Percentiles rank a stretch among this genome's conserved stretches.
These are phyloP conservation scores for Daldinia caldariorum DNA, from an alignment of 495 filamentous ascomycete species.

Conservation along the genomic window DNA sequence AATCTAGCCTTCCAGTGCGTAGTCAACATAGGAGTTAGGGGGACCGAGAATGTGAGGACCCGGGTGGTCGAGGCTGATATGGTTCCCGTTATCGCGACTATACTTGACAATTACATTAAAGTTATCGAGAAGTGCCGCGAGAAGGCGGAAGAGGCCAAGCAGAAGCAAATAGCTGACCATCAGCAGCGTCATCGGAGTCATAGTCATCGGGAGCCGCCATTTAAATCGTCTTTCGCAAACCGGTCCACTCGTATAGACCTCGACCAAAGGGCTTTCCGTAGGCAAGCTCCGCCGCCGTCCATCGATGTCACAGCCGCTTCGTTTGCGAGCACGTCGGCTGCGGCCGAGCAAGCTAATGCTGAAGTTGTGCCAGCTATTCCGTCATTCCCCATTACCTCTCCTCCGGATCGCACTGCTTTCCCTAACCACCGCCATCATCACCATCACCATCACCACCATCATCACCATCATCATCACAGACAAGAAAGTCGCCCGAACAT, in stretches of 20 bases:
- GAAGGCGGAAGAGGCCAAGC: slow-evolving; percentile 76
- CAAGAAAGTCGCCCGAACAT: slow-evolving; percentile 69
- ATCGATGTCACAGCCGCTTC: slow-evolving; percentile 58
- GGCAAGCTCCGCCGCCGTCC: slow-evolving; percentile 58
- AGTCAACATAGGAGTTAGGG: slow-evolving; percentile 96
- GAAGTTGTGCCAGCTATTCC: slow-evolving; percentile 72
- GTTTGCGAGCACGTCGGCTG: slow-evolving; percentile 58
- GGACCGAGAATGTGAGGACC: slow-evolving; percentile 91
- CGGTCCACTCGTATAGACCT: slow-evolving; percentile 57
- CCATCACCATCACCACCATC: slow-evolving; percentile 66
- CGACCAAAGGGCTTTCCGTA: slow-evolving; percentile 57
- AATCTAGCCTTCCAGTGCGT: slow-evolving; percentile 98
- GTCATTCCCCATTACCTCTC: slow-evolving; percentile 74
- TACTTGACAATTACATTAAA: slow-evolving; percentile 97
- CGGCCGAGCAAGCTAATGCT: slow-evolving; percentile 49
- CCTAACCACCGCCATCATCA: slow-evolving; percentile 55
- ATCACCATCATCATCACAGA: slow-evolving; percentile 66
- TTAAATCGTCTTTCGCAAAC: slow-evolving; percentile 62
- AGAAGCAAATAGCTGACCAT: slow-evolving; percentile 56
- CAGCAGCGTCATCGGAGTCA: slow-evolving; percentile 55
- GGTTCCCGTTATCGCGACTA: slow-evolving; percentile 99
- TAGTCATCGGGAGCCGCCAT: slow-evolving; percentile 51
- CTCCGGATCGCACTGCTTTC: slow-evolving; percentile 77
- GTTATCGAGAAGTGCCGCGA: slow-evolving; percentile 90
- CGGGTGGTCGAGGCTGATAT: slow-evolving; percentile 98